These are phyloP conservation scores for Cladophialophora carrionii DNA, from an alignment of 2,329 filamentous ascomycete species.

Conservation along the genomic window DNA sequence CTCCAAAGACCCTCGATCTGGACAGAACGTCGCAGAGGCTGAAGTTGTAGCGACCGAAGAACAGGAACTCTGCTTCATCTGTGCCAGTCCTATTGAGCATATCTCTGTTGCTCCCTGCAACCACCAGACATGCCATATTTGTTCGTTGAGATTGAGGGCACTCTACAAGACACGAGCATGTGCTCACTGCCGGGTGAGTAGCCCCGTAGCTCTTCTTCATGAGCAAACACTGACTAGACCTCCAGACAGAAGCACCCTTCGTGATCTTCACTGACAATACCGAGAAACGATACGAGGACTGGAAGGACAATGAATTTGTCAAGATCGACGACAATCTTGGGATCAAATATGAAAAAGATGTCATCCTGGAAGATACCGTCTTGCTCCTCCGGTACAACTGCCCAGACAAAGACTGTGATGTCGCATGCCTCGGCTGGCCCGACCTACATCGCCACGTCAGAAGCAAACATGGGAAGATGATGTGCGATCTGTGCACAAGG, in stretches of 20 bases:
- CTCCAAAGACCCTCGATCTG: constrained; percentile 21
- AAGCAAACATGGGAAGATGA: constrained; percentile 74
- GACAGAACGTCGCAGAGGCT: constrained; percentile 16
- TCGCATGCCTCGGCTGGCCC: constrained; percentile 79
- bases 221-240: constrained; percentile 15
- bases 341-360: constrained; percentile 84
- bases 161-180: constrained; percentile 96
- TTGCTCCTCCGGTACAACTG: constrained; percentile 92
- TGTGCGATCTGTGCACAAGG: constrained; percentile 77
- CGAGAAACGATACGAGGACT: constrained; percentile 84
- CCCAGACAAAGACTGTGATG: constrained; percentile 80
- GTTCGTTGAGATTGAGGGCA: constrained; percentile 84
- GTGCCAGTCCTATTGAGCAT: constrained; percentile 85
- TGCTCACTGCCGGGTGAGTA: constrained; percentile 84
- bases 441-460: constrained; percentile 82
- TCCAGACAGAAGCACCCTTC: constrained; percentile 56
- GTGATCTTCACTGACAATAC: constrained; percentile 91
- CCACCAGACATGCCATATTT: constrained; percentile 95
- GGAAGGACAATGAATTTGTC: constrained; percentile 70
- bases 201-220: constrained; percentile 8
- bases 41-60: constrained; percentile 55
- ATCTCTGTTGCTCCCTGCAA: constrained; percentile 91
- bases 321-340: constrained; percentile 83
- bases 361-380: constrained; percentile 89
- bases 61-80: constrained; percentile 94